These are phyloP conservation scores for Kokia cookei DNA, from an alignment of 441 rosid species.

Conservation along the genomic window DNA sequence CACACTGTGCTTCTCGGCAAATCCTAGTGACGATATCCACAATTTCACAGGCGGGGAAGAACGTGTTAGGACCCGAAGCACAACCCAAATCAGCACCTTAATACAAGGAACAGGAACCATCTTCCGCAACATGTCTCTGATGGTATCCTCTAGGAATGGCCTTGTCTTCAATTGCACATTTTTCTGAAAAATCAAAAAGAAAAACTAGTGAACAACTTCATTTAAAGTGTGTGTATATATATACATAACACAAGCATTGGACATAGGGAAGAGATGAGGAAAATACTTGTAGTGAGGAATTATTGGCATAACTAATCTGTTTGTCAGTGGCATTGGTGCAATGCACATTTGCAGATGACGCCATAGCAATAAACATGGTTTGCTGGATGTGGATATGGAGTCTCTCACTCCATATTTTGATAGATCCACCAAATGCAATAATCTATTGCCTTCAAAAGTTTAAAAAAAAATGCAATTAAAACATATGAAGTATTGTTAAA, in stretches of 20 bases:
- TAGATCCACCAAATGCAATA: no score
- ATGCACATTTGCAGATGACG: neutral
- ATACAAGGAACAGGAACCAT: neutral
- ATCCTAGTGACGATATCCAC: conserved; percentile 10
- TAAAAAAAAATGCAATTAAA: no score
- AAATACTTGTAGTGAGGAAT: neutral
- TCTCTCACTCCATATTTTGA: neutral
- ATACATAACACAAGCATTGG: neutral
- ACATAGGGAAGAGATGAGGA: neutral
- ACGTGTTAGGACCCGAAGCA: conserved; percentile 29
- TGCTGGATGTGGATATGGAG: neutral
- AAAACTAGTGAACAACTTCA: neutral
- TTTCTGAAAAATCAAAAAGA: neutral
- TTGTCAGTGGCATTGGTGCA: neutral
- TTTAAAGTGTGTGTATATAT: neutral
- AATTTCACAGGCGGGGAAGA: conserved; percentile 1
- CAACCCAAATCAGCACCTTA: conserved; percentile 32
- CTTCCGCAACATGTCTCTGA: neutral
- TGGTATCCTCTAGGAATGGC: conserved; percentile 11
- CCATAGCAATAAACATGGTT: neutral
- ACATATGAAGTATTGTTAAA: no score
- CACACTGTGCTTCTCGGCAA: neutral
- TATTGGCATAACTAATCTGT: neutral
- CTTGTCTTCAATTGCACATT: neutral
- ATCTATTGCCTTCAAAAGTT: no score